Evolutionary conservation across 805 yeast genomes (phyloP).

Genomic region (Jamesozyma gamospora): DNA sequence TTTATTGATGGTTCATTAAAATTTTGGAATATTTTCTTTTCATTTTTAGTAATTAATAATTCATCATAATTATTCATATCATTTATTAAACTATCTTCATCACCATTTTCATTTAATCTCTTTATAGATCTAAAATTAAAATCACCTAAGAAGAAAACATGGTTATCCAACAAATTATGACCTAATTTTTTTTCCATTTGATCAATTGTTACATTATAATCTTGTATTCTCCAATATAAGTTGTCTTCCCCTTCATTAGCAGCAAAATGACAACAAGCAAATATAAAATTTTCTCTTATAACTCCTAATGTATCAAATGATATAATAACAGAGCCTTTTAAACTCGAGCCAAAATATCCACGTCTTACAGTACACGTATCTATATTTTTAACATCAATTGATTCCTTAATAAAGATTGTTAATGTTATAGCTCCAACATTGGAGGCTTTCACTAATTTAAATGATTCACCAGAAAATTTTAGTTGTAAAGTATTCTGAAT

Average conservation of each 20-base stretch:
- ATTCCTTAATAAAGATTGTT: slow-evolving; percentile 38
- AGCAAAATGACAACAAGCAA: slow-evolving; percentile 61
- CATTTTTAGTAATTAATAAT: slow-evolving; percentile 19
- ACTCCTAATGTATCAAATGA: slow-evolving; percentile 33
- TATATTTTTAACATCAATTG: slow-evolving; percentile 20
- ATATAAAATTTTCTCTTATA: slow-evolving; percentile 36
- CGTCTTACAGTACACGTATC: slow-evolving; percentile 34
- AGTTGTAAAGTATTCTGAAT: slow-evolving; percentile 30
- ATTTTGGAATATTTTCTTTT: slow-evolving; percentile 42
- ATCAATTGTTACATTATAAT: slow-evolving; percentile 41
- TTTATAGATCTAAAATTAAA: slow-evolving; percentile 59
- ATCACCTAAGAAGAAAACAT: slow-evolving; percentile 74
- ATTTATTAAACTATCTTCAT: slow-evolving; percentile 5
- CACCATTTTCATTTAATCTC: slow-evolving; percentile 8
- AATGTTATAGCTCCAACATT: slow-evolving; percentile 53
- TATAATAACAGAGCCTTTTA: slow-evolving; percentile 68
- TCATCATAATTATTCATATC: slow-evolving; percentile 31
- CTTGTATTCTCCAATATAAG: slow-evolving; percentile 41
- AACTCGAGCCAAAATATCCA: slow-evolving; percentile 51
- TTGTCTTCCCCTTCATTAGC: slow-evolving; percentile 63
- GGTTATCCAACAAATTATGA: slow-evolving; percentile 46
- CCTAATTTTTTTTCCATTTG: not conserved
- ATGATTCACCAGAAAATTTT: slow-evolving; percentile 30
- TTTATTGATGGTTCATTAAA: slow-evolving; percentile 55
- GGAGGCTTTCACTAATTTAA: slow-evolving; percentile 34